Conservation (phyloP, 441 rosid species). For the Populus hybrid region DNA sequence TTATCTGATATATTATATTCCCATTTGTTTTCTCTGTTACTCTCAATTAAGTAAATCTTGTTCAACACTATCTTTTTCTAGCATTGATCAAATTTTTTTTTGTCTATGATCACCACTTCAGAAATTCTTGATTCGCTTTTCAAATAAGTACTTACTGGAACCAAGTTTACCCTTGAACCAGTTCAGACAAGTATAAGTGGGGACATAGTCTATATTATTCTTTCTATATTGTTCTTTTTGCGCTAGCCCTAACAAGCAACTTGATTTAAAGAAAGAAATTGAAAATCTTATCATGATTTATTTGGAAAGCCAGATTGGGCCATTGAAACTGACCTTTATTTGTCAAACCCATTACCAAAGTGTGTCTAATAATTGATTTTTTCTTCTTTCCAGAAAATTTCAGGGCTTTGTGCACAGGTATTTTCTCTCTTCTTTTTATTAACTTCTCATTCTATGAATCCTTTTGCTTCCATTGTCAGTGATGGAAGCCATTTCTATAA, state of each 20-base stretch:
- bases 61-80: background rate
- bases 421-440: slow-evolving; percentile 14
- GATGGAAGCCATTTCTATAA: background rate
- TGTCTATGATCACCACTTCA: background rate
- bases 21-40: background rate
- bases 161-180: background rate
- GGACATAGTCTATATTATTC: background rate
- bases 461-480: background rate
- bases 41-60: background rate
- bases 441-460: background rate
- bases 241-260: background rate
- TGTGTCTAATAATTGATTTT: slow-evolving; percentile 20
- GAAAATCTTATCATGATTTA: background rate
- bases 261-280: background rate
- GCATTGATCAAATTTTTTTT: background rate
- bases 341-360: background rate
- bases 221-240: no score
- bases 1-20: background rate
- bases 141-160: background rate
- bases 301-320: background rate
- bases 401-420: slow-evolving; percentile 93
- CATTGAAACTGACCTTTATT: background rate
- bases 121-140: background rate
- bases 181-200: background rate
- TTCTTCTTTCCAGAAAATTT: slow-evolving; percentile 72